Conservation (phyloP, 352 stramenopile species). For the Phytophthora citricola region DNA sequence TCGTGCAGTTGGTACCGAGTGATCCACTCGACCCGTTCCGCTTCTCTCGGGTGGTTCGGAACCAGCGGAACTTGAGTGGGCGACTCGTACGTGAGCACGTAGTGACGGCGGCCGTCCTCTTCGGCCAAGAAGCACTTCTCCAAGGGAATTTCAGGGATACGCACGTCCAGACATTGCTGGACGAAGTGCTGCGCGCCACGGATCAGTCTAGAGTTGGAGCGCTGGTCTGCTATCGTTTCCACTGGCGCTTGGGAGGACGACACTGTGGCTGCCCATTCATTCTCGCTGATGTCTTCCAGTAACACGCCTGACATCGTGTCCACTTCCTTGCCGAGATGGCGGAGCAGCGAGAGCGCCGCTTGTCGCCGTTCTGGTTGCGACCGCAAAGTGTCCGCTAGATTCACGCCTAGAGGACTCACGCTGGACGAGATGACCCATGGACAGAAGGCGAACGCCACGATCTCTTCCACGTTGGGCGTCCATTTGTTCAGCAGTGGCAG, state of each 20-base stretch:
- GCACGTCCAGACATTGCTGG: constrained; percentile 64
- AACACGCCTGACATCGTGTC: constrained; percentile 17
- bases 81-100: constrained; percentile 48
- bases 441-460: constrained; percentile 35
- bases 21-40: constrained; percentile 43
- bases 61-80: constrained; percentile 26
- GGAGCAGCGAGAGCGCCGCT: constrained; percentile 41
- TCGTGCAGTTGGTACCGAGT: constrained; percentile 32
- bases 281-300: constrained; percentile 47
- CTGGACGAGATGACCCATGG: constrained; percentile 46
- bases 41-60: constrained; percentile 34
- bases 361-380: constrained; percentile 33
- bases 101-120: constrained; percentile 40
- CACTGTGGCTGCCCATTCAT: constrained; percentile 40
- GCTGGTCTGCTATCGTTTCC: constrained; percentile 2
- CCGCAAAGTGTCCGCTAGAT: constrained; percentile 48
- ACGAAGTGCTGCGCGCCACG: constrained; percentile 46
- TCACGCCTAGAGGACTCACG: constrained; percentile 49
- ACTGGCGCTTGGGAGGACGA: constrained; percentile 9
- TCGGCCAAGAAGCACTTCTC: constrained; percentile 52
- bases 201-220: constrained; percentile 21
- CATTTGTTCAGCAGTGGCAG: constrained; percentile 59
- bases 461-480: constrained; percentile 39
- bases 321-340: constrained; percentile 33
- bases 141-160: constrained; percentile 44